Base-by-base conservation (phyloP, 1,139 yeast species). In the Pichia sp. region DNA sequence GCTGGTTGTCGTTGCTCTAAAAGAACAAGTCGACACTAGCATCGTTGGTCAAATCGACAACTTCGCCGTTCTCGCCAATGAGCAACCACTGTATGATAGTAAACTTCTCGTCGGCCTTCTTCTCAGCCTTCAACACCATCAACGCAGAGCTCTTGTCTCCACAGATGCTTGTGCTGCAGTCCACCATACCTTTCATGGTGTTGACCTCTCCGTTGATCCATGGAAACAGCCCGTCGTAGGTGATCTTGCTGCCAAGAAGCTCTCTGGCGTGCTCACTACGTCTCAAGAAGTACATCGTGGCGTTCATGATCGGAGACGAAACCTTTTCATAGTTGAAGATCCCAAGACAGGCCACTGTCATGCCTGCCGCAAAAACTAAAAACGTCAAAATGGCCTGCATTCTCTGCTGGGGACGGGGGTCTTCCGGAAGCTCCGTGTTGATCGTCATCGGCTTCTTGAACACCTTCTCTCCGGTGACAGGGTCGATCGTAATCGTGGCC, bases 271-370 rank as follows among this genome's bases (percentile, higher is more conserved):
- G 63, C n/a, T 78, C 75, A 2, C 95, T 85, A 66, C 97, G 78
- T 66, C 98, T 81, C 62, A 93, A 74, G 58, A 89, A 87, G 70
- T 90, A 90, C 68, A 93, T 74, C 3, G 96, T 86, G n/a, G 96
- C 90, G 46, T 87, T 80, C 61, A 90, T 86, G 55, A 92, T 81
- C 1, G 98, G 97, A 8, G 96, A 87, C 54, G 87, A 82, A 29
- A 90, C 84, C 69, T 90, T 92, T 68, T 93, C 98, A 72, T 92
- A 92, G 74, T 93, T 90, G 78, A 92, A 85, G 63, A 90, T 87
- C 43, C 87, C 77, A 23, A 79, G 78, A 62, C 92, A 78, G 6
- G 93, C 76, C 7, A 81, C 73, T 8, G 82, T 79, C 74, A 90
- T 85, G 26, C 87, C 80, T 16, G 80, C 69, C 36, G 83, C 80